Conservation (phyloP, 2,329 filamentous ascomycete genomes). For the Aspergillus flavus region DNA sequence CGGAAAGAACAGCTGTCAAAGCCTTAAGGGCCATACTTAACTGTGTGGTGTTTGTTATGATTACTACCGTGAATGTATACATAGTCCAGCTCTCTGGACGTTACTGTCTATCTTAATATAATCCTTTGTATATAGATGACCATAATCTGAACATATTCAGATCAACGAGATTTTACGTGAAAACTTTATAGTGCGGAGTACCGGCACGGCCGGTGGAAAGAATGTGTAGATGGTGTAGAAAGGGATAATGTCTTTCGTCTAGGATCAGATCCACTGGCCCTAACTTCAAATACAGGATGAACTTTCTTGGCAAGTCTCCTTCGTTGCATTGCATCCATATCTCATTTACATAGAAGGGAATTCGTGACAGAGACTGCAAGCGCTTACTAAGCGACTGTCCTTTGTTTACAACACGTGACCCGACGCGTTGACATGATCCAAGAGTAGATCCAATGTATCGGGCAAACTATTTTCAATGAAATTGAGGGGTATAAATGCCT, state of each 20-base stretch:
- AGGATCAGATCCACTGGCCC: no score
- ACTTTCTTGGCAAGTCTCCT: no score
- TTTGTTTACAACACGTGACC: no score
- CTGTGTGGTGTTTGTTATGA: not conserved
- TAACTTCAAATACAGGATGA: no score
- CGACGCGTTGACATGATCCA: no score
- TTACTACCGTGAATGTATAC: not conserved
- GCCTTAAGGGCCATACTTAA: not conserved
- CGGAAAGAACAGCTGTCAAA: conserved; percentile 4
- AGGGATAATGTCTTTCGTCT: no score
- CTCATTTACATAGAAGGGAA: no score
- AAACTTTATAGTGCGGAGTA: not conserved
- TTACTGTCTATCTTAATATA: conserved; percentile 2
- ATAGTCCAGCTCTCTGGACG: not conserved
- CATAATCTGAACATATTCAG: not conserved
- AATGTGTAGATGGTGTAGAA: not conserved
- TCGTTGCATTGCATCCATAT: no score
- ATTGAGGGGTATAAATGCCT: no score
- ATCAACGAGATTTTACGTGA: not conserved
- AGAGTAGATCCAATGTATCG: not conserved
- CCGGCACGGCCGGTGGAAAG: not conserved
- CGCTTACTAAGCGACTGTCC: no score
- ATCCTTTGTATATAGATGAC: conserved; percentile 4
- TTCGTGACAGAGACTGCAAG: no score
- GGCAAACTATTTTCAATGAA: no score